These are phyloP conservation scores for Trichoderma asperellum DNA, from an alignment of 2,329 filamentous ascomycete species.

Conservation along the genomic window DNA sequence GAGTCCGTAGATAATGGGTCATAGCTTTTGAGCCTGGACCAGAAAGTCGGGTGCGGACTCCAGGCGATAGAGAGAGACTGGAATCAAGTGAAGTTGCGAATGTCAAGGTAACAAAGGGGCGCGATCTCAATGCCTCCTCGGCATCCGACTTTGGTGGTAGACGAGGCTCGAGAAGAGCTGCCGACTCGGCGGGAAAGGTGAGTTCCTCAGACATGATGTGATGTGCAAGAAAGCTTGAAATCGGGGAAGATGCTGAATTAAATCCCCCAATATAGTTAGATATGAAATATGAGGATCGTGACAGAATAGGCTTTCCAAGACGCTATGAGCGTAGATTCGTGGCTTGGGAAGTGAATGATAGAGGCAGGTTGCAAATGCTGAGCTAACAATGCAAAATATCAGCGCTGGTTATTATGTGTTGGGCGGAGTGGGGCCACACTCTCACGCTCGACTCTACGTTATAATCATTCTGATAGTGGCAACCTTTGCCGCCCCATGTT, in stretches of 20 bases:
- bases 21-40: conserved; percentile 84
- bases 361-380: neutral
- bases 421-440: conserved; percentile 2
- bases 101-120: conserved; percentile 74
- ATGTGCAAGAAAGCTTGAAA: neutral
- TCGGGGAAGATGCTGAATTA: neutral
- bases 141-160: conserved; percentile 36
- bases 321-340: neutral
- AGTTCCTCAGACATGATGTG: conserved; percentile 42
- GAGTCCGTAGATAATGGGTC: conserved; percentile 86
- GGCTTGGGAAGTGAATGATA: neutral
- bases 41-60: conserved; percentile 80
- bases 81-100: conserved; percentile 91
- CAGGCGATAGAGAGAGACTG: conserved; percentile 73
- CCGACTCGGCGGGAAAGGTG: conserved; percentile 40
- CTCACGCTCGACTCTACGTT: neutral
- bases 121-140: conserved; percentile 4
- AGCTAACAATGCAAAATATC: neutral
- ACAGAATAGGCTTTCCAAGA: neutral
- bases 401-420: neutral
- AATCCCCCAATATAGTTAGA: neutral
- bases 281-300: no score
- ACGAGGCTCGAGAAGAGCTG: conserved; percentile 41
- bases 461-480: neutral
- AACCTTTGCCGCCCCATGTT: neutral